Base-by-base conservation (phyloP, 495 filamentous ascomycete species). In the Thermochaetoides thermophila region DNA sequence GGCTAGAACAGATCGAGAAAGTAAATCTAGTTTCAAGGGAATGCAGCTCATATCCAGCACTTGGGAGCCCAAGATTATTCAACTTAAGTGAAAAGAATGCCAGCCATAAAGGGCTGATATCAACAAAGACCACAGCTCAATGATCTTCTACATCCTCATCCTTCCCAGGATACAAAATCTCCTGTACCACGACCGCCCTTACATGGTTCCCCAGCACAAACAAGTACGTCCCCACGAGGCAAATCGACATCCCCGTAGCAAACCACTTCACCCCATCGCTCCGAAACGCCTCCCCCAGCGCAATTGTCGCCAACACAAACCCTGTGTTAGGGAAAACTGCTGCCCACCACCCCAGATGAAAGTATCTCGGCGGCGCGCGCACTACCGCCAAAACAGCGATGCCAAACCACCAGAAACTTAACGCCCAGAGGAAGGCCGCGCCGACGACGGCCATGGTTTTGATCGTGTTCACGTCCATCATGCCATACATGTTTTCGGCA, bases 351-450 rank as follows among this genome's bases (percentile, higher is more conserved):
- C 60, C 60, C 8, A 73, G 46, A 39, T 64, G 67, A 45, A 69
- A 74, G 31, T 70, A 58, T 16, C 69, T 58, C 3, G 63, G 64
- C 13, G 62, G 54, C 7, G 60, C 56, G 20, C 50, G 45, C 12
- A 74, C 39, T 4, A 72, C 66, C 0, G 68, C 68, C 18, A 78
- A 44, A 7, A 68, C 42, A 0, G 73, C 71, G 16, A 83, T 66
- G 27, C 58, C 60, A 46, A 83, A 82, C 64, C 81, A 83, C 77
- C 77, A 83, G 27, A 83, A 61, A 21, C 67, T 73, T n/a, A 83
- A 52, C 1, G 69, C 66, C 78, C 78, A 84, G n/a, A 84, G 57
- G 34, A 79, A 80, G 3, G 74, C 68, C 1, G 64, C 76, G 2
- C 59, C 48, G 0, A 66, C 48, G 8, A 76, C 43, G 0, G 71